A percentile compares a stretch with the other conserved stretches of the same genome.
These are phyloP conservation scores for Cutaneotrichosporon arboriforme DNA, from an alignment of 1,284 basidiomycete genomes.

Conservation along the genomic window DNA sequence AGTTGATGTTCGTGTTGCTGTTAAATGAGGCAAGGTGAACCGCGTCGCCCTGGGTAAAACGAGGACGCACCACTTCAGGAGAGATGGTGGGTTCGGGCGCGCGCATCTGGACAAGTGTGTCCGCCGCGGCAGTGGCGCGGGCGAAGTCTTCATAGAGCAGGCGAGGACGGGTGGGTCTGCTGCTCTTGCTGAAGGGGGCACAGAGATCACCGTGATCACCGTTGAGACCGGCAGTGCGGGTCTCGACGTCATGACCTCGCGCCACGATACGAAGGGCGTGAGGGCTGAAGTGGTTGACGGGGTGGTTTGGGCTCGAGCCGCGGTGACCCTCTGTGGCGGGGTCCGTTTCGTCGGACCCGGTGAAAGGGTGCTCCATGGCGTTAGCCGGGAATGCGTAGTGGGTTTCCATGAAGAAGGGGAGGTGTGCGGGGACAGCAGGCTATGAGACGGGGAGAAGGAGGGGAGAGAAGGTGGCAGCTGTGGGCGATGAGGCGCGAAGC, in stretches of 20 bases:
- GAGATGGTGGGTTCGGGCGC: neutral
- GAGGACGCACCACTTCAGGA: neutral
- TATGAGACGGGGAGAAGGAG: neutral
- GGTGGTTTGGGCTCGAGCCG: neutral
- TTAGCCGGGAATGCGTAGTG: slow-evolving; percentile 10
- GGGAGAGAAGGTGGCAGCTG: no score
- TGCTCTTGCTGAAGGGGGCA: no score
- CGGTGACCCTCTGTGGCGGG: neutral
- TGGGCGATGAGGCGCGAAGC: no score
- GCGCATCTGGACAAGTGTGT: neutral
- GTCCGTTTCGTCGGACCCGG: neutral
- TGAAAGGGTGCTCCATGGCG: slow-evolving; percentile 14
- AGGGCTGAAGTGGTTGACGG: neutral
- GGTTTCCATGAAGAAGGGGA: neutral
- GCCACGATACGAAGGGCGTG: neutral
- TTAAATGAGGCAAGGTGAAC: no score
- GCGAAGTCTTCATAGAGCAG: neutral
- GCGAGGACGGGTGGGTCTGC: neutral
- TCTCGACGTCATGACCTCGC: neutral
- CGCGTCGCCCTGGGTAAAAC: no score
- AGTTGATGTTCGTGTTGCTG: no score
- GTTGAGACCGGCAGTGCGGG: neutral
- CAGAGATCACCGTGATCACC: neutral
- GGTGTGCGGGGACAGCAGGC: no score
- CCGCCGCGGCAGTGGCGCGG: neutral